Evolutionary conservation across 108 stramenopile species (phyloP).

Genomic region (Epipyxis sp.): DNA sequence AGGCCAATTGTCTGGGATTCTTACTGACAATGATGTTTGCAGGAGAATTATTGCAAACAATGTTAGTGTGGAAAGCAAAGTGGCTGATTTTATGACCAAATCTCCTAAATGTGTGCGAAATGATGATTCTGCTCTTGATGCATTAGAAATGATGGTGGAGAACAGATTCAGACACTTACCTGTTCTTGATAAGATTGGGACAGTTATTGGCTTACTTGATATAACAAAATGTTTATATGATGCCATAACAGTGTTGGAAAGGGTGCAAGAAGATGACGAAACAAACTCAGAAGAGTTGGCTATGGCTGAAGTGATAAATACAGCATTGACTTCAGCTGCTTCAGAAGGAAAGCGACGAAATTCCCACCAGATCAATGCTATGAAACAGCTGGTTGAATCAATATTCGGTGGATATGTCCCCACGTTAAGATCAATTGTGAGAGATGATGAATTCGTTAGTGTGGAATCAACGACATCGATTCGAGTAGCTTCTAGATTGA

Average conservation of each 20-base stretch:
- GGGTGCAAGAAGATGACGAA: too few relatives aligned
- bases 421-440: constrained; percentile 60
- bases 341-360: background rate
- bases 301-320: constrained; percentile 63
- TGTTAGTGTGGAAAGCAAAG: background rate
- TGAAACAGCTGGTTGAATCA: constrained; percentile 36
- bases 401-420: constrained; percentile 43
- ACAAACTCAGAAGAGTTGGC: constrained; percentile 54
- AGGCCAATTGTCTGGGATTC: constrained; percentile 33
- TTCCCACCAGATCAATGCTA: background rate
- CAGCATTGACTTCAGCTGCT: constrained; percentile 31
- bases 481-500: constrained; percentile 67
- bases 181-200: constrained; percentile 72
- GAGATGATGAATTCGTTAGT: constrained; percentile 64
- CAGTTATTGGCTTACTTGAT: constrained; percentile 79
- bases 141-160: constrained; percentile 82
- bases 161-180: constrained; percentile 79
- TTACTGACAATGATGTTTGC: constrained; percentile 54
- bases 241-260: constrained; percentile 80
- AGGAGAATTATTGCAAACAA: constrained; percentile 18
- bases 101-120: constrained; percentile 17
- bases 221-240: constrained; percentile 92
- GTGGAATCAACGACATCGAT: constrained; percentile 63
- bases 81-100: constrained; percentile 3
- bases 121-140: constrained; percentile 72